Base-by-base conservation (phyloP, 129 eudicot genomes). In the Rutidosis leptorrhynchoides region DNA sequence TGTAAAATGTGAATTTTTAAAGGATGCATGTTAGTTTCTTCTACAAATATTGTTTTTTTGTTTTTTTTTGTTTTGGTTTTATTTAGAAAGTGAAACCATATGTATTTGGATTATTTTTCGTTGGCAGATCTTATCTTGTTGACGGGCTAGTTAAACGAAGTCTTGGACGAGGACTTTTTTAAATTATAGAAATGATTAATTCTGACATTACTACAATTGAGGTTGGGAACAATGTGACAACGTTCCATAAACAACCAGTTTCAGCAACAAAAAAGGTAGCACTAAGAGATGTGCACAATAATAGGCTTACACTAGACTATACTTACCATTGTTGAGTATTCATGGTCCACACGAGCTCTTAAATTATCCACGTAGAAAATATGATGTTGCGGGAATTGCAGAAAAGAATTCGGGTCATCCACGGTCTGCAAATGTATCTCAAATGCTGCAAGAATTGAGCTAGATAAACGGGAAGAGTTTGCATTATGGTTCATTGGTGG, bases 271-370 rank as follows among this genome's bases (percentile, higher is more conserved):
- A 79, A 58, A 85, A 83, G 83, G 74, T 76, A 28, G 90, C 87
- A 14, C 69, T 83, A 19, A 81, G 81, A 78, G 94, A 83, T 57
- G 82, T 89, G 49, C 87, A 89, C 72, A 85, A 83, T 51, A 78
- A 79, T 67, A 77, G 89, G 61, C 80, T 69, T 4, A 81, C 83
- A 43, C 84, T 85, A 2, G 91, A 88, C 69, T 70, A 69, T 66
- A 75, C 81, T 66, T 77, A 33, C 59, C 81, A 11, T 52, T 73
- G 26, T 74, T 83, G 68, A 57, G 35, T 64, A 76, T 43, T 30
- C 66, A 70, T 67, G 80, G 64, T 71, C 30, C 79, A 61, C 87
- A 74, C 28, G 89, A 88, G 29, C 83, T 82, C 60, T 72, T 73
- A 3, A 63, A 37, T 61, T 71, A 84, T 63, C 60, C 77, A 8